Conservation (phyloP, 306 rosid species). For the Pterocarpus macrocarpus region DNA sequence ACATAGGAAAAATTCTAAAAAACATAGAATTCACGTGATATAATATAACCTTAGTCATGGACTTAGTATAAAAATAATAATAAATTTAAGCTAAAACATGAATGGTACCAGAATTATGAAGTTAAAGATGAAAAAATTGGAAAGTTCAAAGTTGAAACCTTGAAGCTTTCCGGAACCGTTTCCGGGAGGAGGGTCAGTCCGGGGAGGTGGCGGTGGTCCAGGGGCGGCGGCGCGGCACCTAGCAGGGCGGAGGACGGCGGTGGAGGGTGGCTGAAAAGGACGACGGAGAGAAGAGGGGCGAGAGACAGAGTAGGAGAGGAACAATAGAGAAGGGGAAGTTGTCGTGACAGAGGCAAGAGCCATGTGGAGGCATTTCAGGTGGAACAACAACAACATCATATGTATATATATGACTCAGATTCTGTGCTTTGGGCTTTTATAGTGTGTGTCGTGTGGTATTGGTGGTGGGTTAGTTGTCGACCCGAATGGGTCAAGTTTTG, state of each 20-base stretch:
- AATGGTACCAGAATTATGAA: not conserved
- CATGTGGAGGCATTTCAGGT: constrained; percentile 51
- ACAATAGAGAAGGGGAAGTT: not conserved
- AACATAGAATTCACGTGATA: not conserved
- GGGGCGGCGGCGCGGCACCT: constrained; percentile 61
- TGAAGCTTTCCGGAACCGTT: constrained; percentile 39
- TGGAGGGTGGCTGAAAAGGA: constrained; percentile 41
- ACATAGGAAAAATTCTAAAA: not conserved
- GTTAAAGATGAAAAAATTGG: not conserved
- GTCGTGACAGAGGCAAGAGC: constrained; percentile 40
- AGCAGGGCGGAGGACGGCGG: constrained; percentile 24
- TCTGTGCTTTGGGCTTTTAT: not conserved
- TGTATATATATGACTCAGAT: not conserved
- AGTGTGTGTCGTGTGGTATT: not conserved
- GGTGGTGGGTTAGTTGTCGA: no score
- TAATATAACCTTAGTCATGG: not conserved
- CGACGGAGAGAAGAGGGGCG: constrained; percentile 40
- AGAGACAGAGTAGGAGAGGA: constrained; percentile 21
- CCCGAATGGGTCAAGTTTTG: not conserved
- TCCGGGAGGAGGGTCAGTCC: constrained; percentile 47
- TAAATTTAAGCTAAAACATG: not conserved
- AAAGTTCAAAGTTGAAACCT: constrained; percentile 34
- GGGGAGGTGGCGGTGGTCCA: constrained; percentile 61
- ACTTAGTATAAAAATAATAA: not conserved
- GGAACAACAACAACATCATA: not conserved